Evolutionary conservation across 192 early-diverging fungal species (phyloP), one percentile per base, ranked within the genome.

Genomic region (Umbelopsis isabellina): DNA sequence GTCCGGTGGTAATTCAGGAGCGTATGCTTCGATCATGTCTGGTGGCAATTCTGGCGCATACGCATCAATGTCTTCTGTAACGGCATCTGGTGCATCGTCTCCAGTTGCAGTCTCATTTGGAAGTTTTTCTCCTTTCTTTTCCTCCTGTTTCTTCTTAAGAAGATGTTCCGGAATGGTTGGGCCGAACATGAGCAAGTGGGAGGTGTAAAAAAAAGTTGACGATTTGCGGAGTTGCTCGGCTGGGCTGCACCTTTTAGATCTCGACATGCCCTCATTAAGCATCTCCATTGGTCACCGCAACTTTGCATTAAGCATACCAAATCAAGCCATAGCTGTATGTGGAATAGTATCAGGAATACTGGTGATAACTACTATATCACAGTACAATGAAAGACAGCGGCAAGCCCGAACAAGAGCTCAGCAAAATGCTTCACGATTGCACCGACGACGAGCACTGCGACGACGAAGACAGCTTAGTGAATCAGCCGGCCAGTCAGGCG

Each of bases 1-100:
- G 52, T 78, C 76, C n/a, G 76, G 76, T 4, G 76, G 76, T 7
- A 78, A 65, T 61, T 35, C 76, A 41, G 76, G 76, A 3, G 53
- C 51, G 73, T 67, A 78, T 2, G 71, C 71, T 21, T 73, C 72
- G n/a, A 72, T 9, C 23, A 78, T 21, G 52, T 78, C 76, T 20
- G 76, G 76, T 16, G 76, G 76, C 4, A 78, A 65, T 61, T 46
- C 76, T 27, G 76, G 76, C 1, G 53, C 51, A 78, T 67, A 78
- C 1, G 71, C 71, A 21, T 73, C 72, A n/a, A 61, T 61, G 30
- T 47, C 72, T 55, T 70, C 67, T 13, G 22, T 65, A 15, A 49
- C 71, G 3, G 21, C 61, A 9, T 7, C 44, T 4, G n/a, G 15
- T 13, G 16, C 41, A 33, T 41, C 48, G 10, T 37, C 65, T 15